Percentiles rank a stretch among this genome's conserved stretches.
Conservation (phyloP, 1,284 basidiomycete species). For the Ceratobasidium sp. region DNA sequence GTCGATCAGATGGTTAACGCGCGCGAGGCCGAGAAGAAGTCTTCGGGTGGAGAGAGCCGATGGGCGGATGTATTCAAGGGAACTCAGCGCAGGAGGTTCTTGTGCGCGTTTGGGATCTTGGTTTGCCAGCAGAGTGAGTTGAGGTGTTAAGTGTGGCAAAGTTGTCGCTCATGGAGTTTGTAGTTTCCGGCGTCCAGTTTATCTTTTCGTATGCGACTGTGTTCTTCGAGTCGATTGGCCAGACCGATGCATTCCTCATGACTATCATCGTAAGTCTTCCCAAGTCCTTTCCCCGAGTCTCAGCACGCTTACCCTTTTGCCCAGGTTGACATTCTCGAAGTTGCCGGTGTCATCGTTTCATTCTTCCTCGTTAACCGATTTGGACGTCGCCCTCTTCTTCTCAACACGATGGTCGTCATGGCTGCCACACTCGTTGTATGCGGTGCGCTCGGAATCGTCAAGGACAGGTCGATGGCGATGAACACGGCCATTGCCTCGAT, state of each 20-base stretch:
- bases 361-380: constrained; percentile 54
- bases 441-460: constrained; percentile 49
- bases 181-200: constrained; percentile 48
- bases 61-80: constrained; percentile 51
- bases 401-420: constrained; percentile 53
- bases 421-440: constrained; percentile 51
- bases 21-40: constrained; percentile 49
- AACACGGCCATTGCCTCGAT: constrained; percentile 53
- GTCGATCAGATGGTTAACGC: constrained; percentile 51
- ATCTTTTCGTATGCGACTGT: constrained; percentile 49
- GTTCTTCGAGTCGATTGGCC: constrained; percentile 49
- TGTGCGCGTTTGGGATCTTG: constrained; percentile 53
- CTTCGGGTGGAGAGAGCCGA: constrained; percentile 48
- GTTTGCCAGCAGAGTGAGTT: constrained; percentile 50
- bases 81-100: constrained; percentile 46
- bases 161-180: constrained; percentile 40
- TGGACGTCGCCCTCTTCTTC: constrained; percentile 53
- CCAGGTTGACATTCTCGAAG: constrained; percentile 50
- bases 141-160: constrained; percentile 43
- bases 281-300: not conserved
- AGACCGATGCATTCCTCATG: constrained; percentile 52
- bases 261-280: constrained; percentile 48
- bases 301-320: not conserved
- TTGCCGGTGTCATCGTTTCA: constrained; percentile 50
- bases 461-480: constrained; percentile 34